Percentiles rank a stretch among this genome's conserved stretches.
These are phyloP conservation scores for Plasmodium yoelii DNA, from an alignment of 169 alveolate genomes.

Conservation along the genomic window DNA sequence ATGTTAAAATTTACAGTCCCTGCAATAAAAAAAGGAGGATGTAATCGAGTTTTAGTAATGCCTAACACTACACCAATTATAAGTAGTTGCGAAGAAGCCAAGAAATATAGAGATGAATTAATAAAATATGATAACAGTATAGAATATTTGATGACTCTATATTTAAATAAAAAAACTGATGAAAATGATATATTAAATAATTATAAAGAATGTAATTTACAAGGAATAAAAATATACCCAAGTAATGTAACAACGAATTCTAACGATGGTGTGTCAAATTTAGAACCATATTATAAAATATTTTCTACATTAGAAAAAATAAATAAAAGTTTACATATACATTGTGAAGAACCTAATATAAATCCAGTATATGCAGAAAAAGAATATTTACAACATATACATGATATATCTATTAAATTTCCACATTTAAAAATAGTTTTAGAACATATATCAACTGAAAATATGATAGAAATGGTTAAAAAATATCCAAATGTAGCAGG, in stretches of 20 bases:
- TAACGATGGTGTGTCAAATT: slow-evolving; percentile 76
- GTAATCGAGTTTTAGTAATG: slow-evolving; percentile 87
- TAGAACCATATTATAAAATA: slow-evolving; percentile 81
- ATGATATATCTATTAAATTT: slow-evolving; percentile 78
- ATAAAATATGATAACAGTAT: slow-evolving; percentile 68
- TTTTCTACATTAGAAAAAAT: slow-evolving; percentile 81
- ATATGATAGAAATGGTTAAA: slow-evolving; percentile 69
- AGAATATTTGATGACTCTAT: slow-evolving; percentile 84
- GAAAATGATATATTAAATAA: slow-evolving; percentile 78
- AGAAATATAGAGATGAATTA: slow-evolving; percentile 76
- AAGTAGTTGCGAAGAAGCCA: slow-evolving; percentile 83
- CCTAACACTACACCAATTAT: slow-evolving; percentile 84
- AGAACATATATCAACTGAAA: slow-evolving; percentile 82
- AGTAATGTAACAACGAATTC: slow-evolving; percentile 86
- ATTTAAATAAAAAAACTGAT: slow-evolving; percentile 78
- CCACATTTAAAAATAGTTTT: slow-evolving; percentile 84
- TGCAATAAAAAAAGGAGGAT: slow-evolving; percentile 46
- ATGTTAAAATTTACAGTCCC: slow-evolving; percentile 47
- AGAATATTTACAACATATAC: slow-evolving; percentile 74
- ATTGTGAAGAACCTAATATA: slow-evolving; percentile 83
- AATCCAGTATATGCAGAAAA: slow-evolving; percentile 83
- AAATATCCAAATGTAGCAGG: slow-evolving; percentile 80
- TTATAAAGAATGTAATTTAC: slow-evolving; percentile 78
- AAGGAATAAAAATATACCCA: slow-evolving; percentile 87
- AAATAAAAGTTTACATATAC: slow-evolving; percentile 82